phyloP scores from a whole-genome alignment of 1,139 yeast species.

The Taphrina confusa region DNA sequence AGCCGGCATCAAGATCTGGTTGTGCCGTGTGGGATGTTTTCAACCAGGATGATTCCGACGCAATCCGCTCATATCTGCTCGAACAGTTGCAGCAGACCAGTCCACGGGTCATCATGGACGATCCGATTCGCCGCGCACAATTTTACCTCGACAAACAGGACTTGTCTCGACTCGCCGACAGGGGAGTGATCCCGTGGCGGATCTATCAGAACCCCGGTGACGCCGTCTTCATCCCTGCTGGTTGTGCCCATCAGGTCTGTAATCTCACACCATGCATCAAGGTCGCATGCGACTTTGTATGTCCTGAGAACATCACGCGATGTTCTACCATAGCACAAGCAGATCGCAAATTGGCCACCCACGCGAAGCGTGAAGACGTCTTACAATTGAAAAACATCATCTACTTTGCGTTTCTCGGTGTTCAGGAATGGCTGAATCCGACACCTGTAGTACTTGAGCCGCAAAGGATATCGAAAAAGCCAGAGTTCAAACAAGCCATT shows the following conservation, averaged over 20 bases:
- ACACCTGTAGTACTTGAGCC: too few species aligned
- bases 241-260: constrained; percentile 40
- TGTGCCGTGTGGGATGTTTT: constrained; percentile 41
- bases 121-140: constrained; percentile 39
- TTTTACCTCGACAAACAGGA: constrained; percentile 37
- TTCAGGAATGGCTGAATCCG: neutral
- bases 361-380: constrained; percentile 38
- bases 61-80: constrained; percentile 36
- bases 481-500: too few species aligned
- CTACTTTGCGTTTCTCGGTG: constrained; percentile 35
- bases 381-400: constrained; percentile 38
- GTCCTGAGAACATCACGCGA: constrained; percentile 39
- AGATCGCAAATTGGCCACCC: constrained; percentile 36
- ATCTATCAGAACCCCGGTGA: constrained; percentile 40
- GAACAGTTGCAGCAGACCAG: neutral
- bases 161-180: constrained; percentile 33
- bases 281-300: constrained; percentile 38
- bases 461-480: too few species aligned
- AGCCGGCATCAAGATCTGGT: neutral
- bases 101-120: constrained; percentile 32
- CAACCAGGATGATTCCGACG: constrained; percentile 35
- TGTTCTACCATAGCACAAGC: constrained; percentile 34
- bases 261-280: constrained; percentile 39
- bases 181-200: constrained; percentile 36
- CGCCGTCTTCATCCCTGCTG: constrained; percentile 41